These are phyloP conservation scores for Pyrenochaeta sp. DNA, from an alignment of 2,329 filamentous ascomycete genomes.

Conservation along the genomic window DNA sequence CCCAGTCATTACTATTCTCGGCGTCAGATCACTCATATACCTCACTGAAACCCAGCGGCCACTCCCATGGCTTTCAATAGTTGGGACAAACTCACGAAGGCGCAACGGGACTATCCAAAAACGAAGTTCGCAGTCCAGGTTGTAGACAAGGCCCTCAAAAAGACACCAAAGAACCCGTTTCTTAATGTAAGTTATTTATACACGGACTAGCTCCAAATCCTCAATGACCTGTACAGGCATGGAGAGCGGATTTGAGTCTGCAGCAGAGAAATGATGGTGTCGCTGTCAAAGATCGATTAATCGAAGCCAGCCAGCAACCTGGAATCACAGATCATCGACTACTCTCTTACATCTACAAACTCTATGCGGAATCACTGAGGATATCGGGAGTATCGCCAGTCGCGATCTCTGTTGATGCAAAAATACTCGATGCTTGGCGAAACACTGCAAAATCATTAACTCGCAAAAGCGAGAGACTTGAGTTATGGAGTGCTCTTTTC, in stretches of 20 bases:
- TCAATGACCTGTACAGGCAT: constrained; percentile 34
- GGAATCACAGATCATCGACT: constrained; percentile 34
- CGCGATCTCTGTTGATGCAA: constrained; percentile 26
- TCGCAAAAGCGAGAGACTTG: constrained; percentile 29
- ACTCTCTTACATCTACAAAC: constrained; percentile 37
- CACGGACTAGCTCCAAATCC: not conserved
- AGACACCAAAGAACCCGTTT: constrained; percentile 46
- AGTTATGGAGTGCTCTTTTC: constrained; percentile 38
- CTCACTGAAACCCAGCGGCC: not conserved
- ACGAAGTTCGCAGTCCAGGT: constrained; percentile 44
- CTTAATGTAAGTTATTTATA: constrained; percentile 28
- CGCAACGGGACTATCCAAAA: constrained; percentile 42
- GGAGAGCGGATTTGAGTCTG: constrained; percentile 39
- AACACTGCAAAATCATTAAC: constrained; percentile 34
- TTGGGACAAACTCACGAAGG: constrained; percentile 43
- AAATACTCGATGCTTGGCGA: constrained; percentile 36
- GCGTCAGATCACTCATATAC: not conserved
- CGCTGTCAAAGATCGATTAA: constrained; percentile 18
- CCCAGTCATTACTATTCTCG: constrained; percentile 3
- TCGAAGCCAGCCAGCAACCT: constrained; percentile 27
- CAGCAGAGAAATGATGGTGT: constrained; percentile 19
- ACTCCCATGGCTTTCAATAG: constrained; percentile 41
- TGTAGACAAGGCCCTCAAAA: constrained; percentile 44
- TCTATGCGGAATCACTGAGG: constrained; percentile 26
- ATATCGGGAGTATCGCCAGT: constrained; percentile 3